Evolutionary conservation across 805 yeast species (phyloP).

Genomic region (Zygosaccharomyces rouxii): DNA sequence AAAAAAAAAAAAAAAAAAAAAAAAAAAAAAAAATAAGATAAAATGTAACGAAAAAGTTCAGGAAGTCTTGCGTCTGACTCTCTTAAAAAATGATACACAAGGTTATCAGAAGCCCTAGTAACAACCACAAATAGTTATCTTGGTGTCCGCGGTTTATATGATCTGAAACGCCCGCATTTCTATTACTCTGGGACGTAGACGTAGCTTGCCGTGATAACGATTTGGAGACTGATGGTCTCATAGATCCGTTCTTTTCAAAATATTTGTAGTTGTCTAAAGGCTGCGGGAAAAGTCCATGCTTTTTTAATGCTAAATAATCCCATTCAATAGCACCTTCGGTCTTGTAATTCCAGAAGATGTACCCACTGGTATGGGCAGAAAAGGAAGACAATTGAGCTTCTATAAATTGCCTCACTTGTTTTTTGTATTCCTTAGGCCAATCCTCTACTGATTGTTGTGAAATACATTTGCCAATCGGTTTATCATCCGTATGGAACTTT

Average conservation of each 20-base stretch:
- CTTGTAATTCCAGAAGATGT: slow-evolving; percentile 70
- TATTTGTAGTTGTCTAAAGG: slow-evolving; percentile 56
- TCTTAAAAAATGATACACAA: not conserved
- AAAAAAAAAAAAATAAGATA: too few species aligned
- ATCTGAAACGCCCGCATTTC: not conserved
- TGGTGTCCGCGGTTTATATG: not conserved
- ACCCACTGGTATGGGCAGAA: slow-evolving; percentile 46
- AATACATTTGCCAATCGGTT: slow-evolving; percentile 42
- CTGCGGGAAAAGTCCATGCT: slow-evolving; percentile 53
- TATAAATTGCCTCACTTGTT: slow-evolving; percentile 48
- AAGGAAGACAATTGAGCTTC: slow-evolving; percentile 60
- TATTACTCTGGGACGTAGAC: slow-evolving; percentile 1
- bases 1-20: too few species aligned
- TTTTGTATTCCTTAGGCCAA: slow-evolving; percentile 43
- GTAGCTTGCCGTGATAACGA: slow-evolving; percentile 18
- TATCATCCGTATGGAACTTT: slow-evolving; percentile 10
- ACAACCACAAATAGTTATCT: not conserved
- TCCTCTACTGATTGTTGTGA: slow-evolving; percentile 34
- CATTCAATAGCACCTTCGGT: slow-evolving; percentile 64
- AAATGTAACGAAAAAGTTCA: too few species aligned
- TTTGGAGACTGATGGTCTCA: slow-evolving; percentile 12
- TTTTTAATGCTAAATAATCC: slow-evolving; percentile 53
- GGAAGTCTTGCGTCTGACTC: too few species aligned
- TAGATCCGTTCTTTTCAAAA: slow-evolving; percentile 27
- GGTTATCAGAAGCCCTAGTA: not conserved